Conservation (phyloP, 768 basidiomycete genomes). For the Lactarius hatsudake region DNA sequence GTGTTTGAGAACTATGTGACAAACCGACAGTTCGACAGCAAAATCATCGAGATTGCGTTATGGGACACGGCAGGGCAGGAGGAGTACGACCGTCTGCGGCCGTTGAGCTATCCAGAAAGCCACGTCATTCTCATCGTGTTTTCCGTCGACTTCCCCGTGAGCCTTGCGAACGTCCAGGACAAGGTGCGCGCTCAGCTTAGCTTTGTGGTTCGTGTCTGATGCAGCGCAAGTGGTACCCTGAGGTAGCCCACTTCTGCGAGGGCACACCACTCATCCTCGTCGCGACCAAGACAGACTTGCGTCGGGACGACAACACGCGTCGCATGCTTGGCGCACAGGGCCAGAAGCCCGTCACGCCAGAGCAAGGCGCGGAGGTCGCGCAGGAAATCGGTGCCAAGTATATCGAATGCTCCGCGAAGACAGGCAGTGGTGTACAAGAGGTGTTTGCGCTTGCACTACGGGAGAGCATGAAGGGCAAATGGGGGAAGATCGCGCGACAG, state of each 20-base stretch:
- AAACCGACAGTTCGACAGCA: conserved; percentile 80
- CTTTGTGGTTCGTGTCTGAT: conserved; percentile 3
- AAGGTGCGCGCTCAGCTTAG: conserved; percentile 52
- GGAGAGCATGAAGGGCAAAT: conserved; percentile 82
- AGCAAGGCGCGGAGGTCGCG: conserved; percentile 83
- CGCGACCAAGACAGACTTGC: conserved; percentile 90
- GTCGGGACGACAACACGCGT: conserved; percentile 80
- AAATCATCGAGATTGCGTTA: conserved; percentile 90
- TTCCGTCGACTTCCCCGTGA: conserved; percentile 89
- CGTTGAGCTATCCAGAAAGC: conserved; percentile 84
- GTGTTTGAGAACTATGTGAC: conserved; percentile 95
- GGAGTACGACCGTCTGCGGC: conserved; percentile 88
- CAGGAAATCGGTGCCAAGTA: conserved; percentile 93
- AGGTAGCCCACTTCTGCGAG: conserved; percentile 91
- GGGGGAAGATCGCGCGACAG: conserved; percentile 69
- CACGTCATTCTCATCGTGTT: conserved; percentile 93
- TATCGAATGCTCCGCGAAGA: conserved; percentile 92
- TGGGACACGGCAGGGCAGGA: conserved; percentile 99
- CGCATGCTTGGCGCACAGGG: conserved; percentile 91
- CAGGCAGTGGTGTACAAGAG: conserved; percentile 84
- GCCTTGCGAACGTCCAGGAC: conserved; percentile 86
- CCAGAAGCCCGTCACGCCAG: conserved; percentile 71
- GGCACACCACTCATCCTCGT: conserved; percentile 88
- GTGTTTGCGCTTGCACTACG: conserved; percentile 87
- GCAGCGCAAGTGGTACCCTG: conserved; percentile 76